phyloP scores from a whole-genome alignment of 192 early-diverging fungal species.

The Piromyces finnis region DNA sequence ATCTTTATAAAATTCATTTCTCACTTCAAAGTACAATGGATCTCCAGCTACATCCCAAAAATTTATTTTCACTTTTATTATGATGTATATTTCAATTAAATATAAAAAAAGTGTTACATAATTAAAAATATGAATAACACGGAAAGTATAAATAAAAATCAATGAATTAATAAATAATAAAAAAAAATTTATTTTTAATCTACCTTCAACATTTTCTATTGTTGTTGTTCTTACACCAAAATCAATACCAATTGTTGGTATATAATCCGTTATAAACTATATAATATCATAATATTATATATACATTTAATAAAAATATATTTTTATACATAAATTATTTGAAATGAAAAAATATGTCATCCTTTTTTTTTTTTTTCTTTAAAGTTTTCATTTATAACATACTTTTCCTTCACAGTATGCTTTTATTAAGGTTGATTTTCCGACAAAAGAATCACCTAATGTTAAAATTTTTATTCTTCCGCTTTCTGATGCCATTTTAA shows the following conservation, averaged over 20 bases:
- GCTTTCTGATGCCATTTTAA: neutral
- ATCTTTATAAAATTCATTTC: slow-evolving; percentile 45
- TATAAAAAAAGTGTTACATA: no score
- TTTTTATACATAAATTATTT: no score
- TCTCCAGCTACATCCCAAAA: slow-evolving; percentile 44
- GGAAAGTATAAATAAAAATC: no score
- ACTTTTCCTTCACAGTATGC: neutral
- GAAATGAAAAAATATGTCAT: no score
- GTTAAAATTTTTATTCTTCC: neutral
- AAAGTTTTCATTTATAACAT: no score
- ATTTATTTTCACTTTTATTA: slow-evolving; percentile 29
- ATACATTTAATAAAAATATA: no score
- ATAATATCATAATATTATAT: neutral
- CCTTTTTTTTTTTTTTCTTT: no score
- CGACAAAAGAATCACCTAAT: neutral
- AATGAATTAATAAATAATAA: no score
- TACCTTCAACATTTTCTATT: slow-evolving; percentile 18
- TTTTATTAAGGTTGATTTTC: neutral
- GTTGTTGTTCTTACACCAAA: slow-evolving; percentile 32
- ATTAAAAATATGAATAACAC: no score
- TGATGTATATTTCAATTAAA: neutral
- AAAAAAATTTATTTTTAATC: no score
- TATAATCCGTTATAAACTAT: slow-evolving; percentile 31
- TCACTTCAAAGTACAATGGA: slow-evolving; percentile 26
- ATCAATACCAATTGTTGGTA: slow-evolving; percentile 40